Evolutionary conservation across 192 early-diverging fungal species (phyloP).

Genomic region (Diversispora epigaea): DNA sequence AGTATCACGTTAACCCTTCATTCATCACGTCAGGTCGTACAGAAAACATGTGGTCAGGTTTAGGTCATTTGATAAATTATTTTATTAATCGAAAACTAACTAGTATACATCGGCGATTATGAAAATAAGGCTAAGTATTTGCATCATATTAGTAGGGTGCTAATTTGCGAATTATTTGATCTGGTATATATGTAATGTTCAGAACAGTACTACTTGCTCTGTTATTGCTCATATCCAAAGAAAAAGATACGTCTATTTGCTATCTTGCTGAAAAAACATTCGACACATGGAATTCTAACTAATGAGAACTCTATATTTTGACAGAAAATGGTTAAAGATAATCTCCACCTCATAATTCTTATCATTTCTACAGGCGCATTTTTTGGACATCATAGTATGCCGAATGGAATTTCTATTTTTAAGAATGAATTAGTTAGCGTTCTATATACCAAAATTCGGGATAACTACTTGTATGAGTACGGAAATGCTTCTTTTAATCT

Average conservation of each 20-base stretch:
- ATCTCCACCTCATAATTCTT: not conserved
- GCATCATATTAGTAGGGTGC: no score
- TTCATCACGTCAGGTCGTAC: no score
- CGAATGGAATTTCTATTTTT: slow-evolving; percentile 13
- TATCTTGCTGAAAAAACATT: slow-evolving; percentile 17
- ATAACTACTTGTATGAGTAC: slow-evolving; percentile 3
- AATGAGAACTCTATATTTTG: slow-evolving; percentile 15
- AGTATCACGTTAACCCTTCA: no score
- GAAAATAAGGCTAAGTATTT: no score
- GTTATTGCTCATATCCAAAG: slow-evolving; percentile 15
- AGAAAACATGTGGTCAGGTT: no score
- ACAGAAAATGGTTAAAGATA: slow-evolving; percentile 3
- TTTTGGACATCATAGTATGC: not conserved
- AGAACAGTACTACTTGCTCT: no score
- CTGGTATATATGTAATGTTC: no score
- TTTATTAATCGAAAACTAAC: no score
- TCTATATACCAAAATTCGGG: slow-evolving; percentile 1
- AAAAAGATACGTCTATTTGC: slow-evolving; percentile 9
- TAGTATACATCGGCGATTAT: no score
- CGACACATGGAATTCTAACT: not conserved
- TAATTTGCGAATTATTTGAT: no score
- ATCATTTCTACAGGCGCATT: slow-evolving; percentile 8
- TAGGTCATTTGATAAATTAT: no score
- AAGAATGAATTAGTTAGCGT: not conserved
- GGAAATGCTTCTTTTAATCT: slow-evolving; percentile 1